phyloP scores from a whole-genome alignment of 768 basidiomycete genomes.

The Tricholoma furcatifolium region DNA sequence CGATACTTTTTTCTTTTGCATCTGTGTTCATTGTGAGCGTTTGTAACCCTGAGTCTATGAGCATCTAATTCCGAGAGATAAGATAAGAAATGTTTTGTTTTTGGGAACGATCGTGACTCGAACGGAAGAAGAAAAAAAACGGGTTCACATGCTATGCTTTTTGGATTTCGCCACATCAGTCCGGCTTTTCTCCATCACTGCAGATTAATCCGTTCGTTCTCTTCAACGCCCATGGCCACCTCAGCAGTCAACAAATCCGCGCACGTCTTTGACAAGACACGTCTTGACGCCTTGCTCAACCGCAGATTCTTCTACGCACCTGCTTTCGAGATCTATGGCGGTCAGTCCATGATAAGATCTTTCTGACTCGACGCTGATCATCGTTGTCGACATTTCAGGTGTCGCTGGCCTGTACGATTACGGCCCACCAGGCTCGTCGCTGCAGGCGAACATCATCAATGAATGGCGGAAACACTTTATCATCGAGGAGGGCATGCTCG shows the following conservation, averaged over 20 bases:
- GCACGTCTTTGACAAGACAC: conserved; percentile 83
- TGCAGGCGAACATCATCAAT: conserved; percentile 94
- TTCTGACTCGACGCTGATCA: background rate
- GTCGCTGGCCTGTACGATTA: conserved; percentile 98
- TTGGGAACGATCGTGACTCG: conserved; percentile 11
- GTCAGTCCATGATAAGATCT: conserved; percentile 42
- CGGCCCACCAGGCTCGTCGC: conserved; percentile 91
- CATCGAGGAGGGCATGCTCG: conserved; percentile 97
- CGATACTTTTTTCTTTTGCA: no score
- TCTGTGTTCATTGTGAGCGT: no score
- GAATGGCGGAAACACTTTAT: conserved; percentile 99
- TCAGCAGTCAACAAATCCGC: conserved; percentile 71
- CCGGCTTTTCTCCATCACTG: conserved; percentile 12
- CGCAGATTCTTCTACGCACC: conserved; percentile 97
- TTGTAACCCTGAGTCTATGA: no score
- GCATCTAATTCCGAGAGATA: conserved; percentile 4
- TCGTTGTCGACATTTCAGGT: conserved; percentile 45
- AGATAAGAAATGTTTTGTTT: background rate
- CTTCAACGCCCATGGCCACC: conserved; percentile 18
- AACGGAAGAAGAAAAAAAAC: conserved; percentile 5
- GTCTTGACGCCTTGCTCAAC: conserved; percentile 83
- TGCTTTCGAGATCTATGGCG: conserved; percentile 98
- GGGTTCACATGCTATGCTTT: conserved; percentile 10
- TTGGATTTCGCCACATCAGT: conserved; percentile 20
- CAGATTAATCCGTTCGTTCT: conserved; percentile 14